Percentiles rank a stretch among this genome's conserved stretches.
Evolutionary conservation across 2,329 filamentous ascomycete species (phyloP).

Genomic region (Trichoderma polysporum): DNA sequence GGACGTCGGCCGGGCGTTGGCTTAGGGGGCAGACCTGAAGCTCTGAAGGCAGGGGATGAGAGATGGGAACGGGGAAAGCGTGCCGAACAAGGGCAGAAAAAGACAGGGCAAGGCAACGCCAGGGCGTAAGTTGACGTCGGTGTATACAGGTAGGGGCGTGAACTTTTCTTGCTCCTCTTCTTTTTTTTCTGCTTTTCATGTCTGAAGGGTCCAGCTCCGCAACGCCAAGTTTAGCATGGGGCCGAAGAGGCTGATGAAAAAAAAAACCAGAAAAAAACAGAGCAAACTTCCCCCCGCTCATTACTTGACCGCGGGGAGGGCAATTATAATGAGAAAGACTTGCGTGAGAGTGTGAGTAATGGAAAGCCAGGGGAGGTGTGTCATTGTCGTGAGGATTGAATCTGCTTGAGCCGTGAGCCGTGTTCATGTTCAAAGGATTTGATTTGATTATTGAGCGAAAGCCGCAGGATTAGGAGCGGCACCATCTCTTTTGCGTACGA

Average conservation of each 20-base stretch:
- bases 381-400: not conserved
- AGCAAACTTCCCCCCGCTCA: not conserved
- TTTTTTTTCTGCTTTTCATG: not conserved
- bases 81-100: constrained; percentile 10
- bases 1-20: not conserved
- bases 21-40: not conserved
- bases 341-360: not conserved
- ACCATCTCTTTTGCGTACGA: not conserved
- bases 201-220: constrained; percentile 9
- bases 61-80: constrained; percentile 10
- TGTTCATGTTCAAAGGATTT: not conserved
- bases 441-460: not conserved
- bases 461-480: not conserved
- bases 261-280: too few species aligned
- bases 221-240: not conserved
- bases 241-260: not conserved
- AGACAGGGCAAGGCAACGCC: not conserved
- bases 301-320: not conserved
- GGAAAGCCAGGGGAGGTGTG: not conserved
- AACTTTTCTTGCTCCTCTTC: not conserved
- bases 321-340: not conserved
- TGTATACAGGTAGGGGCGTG: constrained; percentile 12
- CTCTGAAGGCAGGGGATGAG: not conserved
- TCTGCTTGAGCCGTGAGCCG: not conserved
- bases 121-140: constrained; percentile 17